Percentiles rank a stretch among this genome's conserved stretches.
Conservation (phyloP, 768 basidiomycete species). For the Kwoniella shandongensis region DNA sequence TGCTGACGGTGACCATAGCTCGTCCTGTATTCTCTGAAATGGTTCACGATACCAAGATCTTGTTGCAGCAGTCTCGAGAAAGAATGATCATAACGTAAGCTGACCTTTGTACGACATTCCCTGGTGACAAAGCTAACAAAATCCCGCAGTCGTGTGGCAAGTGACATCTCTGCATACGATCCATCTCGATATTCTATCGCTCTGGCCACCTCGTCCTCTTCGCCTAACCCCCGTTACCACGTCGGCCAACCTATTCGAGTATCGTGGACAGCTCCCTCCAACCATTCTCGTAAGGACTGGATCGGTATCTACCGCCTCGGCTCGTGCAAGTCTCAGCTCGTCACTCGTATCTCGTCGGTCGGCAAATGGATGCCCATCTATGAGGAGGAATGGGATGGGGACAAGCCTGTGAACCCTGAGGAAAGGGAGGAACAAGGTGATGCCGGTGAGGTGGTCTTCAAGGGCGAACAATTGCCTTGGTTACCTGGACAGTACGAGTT, state of each 20-base stretch:
- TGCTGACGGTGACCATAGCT: slow-evolving; percentile 58
- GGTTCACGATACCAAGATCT: slow-evolving; percentile 85
- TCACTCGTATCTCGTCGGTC: slow-evolving; percentile 79
- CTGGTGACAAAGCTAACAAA: background rate
- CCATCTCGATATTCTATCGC: slow-evolving; percentile 73
- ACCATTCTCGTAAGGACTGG: slow-evolving; percentile 92
- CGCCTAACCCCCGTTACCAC: slow-evolving; percentile 64
- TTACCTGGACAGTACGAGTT: slow-evolving; percentile 82
- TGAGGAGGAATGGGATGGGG: slow-evolving; percentile 89
- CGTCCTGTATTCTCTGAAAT: slow-evolving; percentile 83
- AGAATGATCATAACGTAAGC: slow-evolving; percentile 86
- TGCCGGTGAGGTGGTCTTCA: slow-evolving; percentile 69
- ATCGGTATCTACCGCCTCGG: slow-evolving; percentile 77
- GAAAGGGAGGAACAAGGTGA: slow-evolving; percentile 26
- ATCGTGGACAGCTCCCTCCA: slow-evolving; percentile 79
- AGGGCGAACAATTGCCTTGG: slow-evolving; percentile 81
- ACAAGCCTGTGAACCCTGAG: slow-evolving; percentile 59
- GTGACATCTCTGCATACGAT: slow-evolving; percentile 76
- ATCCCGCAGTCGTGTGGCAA: slow-evolving; percentile 68
- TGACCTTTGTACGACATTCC: background rate
- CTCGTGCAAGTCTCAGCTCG: slow-evolving; percentile 75
- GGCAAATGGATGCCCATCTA: slow-evolving; percentile 94
- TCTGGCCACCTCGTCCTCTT: slow-evolving; percentile 56
- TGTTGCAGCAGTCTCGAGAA: slow-evolving; percentile 87
- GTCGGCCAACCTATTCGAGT: slow-evolving; percentile 86